phyloP scores from a whole-genome alignment of 176 grass and related monocot species.

The Dactylis glomerata region DNA sequence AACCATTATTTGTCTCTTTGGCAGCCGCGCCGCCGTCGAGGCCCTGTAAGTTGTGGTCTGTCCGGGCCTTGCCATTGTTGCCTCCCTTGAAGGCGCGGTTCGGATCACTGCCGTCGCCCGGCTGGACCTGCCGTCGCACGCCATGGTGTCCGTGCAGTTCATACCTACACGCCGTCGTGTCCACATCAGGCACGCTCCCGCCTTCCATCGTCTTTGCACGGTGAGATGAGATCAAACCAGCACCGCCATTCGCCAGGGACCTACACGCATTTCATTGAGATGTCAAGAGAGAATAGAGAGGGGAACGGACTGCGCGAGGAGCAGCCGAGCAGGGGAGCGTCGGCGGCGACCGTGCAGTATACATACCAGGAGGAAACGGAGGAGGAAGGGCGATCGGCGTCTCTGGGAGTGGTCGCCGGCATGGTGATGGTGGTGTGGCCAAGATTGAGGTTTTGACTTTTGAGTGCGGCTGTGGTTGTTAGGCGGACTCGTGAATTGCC shows the following conservation, averaged over 20 bases:
- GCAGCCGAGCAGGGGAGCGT: not conserved
- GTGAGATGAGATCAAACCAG: not conserved
- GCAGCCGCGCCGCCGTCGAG: not conserved
- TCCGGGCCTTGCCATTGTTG: not conserved
- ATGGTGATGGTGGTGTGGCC: not conserved
- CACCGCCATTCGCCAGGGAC: not conserved
- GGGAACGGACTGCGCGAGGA: not conserved
- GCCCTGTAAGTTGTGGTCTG: not conserved
- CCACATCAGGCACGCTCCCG: not conserved
- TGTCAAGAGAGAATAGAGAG: slow-evolving; percentile 11
- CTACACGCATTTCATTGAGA: not conserved
- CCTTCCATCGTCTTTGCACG: not conserved
- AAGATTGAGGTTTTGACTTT: not conserved
- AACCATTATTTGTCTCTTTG: not conserved
- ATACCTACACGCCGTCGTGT: too few species aligned
- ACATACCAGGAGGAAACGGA: slow-evolving; percentile 1
- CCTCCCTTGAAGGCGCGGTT: not conserved
- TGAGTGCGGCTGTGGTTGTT: not conserved
- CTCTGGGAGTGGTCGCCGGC: not conserved
- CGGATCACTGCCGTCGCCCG: not conserved
- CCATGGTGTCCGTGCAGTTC: not conserved
- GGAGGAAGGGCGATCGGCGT: not conserved
- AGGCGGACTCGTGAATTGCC: not conserved
- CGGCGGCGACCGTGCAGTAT: not conserved
- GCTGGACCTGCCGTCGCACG: not conserved